These are phyloP conservation scores for Thecamonas trahens DNA, from an alignment of 78 protist genomes.

Conservation along the genomic window DNA sequence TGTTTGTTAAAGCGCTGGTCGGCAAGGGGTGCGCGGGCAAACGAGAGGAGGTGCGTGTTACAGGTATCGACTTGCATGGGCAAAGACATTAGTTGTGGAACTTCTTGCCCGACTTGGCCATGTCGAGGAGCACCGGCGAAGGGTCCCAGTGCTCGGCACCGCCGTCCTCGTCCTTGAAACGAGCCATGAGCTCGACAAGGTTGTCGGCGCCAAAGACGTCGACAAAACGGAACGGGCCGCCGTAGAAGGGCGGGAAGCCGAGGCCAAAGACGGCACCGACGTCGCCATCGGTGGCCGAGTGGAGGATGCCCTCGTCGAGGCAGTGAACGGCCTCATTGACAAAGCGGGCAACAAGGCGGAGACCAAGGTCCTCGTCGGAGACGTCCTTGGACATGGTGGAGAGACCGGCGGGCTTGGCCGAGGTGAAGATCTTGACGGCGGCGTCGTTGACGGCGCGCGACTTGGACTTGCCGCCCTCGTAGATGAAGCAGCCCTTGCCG, in stretches of 20 bases:
- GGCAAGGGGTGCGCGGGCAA: no score
- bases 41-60: no score
- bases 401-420: neutral
- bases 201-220: conserved; percentile 43
- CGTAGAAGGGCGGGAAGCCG: conserved; percentile 59
- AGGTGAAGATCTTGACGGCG: neutral
- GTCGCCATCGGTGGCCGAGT: conserved; percentile 13
- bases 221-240: conserved; percentile 62
- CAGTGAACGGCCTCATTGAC: conserved; percentile 65
- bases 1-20: no score
- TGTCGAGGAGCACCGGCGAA: conserved; percentile 36
- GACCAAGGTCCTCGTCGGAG: no score
- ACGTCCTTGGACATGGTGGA: no score
- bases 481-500: conserved; percentile 51
- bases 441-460: conserved; percentile 10
- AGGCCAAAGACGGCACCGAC: conserved; percentile 34
- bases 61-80: no score
- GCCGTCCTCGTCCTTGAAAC: conserved; percentile 10
- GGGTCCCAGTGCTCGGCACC: conserved; percentile 59
- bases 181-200: conserved; percentile 20
- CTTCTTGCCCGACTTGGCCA: conserved; percentile 34
- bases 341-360: conserved; percentile 37
- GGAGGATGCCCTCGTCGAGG: conserved; percentile 35
- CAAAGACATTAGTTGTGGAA: no score
- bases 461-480: conserved; percentile 6